phyloP scores from a whole-genome alignment of 2,329 filamentous ascomycete species.

The Capronia epimyces region DNA sequence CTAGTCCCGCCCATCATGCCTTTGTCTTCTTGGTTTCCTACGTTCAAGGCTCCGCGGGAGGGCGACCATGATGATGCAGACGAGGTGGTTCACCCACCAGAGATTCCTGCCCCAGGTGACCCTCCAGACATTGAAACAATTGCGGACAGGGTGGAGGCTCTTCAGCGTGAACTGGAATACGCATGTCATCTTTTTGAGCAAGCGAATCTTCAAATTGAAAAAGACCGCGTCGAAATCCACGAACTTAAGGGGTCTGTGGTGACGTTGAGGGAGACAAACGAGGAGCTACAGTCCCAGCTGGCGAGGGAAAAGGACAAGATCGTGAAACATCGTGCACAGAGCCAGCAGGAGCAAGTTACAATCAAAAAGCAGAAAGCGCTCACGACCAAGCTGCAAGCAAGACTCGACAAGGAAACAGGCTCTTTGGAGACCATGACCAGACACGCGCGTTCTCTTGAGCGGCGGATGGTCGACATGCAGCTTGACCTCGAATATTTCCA shows the following conservation, averaged over 20 bases:
- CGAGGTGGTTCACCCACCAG: background rate
- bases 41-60: background rate
- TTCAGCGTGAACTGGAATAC: slow-evolving; percentile 11
- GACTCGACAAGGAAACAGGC: slow-evolving; percentile 12
- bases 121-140: slow-evolving; percentile 15
- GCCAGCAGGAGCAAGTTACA: background rate
- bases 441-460: slow-evolving; percentile 10
- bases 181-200: slow-evolving; percentile 18
- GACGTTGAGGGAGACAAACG: background rate
- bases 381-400: slow-evolving; percentile 6
- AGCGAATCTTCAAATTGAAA: slow-evolving; percentile 19
- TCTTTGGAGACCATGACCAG: slow-evolving; percentile 13
- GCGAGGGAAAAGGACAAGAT: slow-evolving; percentile 3
- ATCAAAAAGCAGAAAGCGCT: background rate
- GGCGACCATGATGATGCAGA: background rate
- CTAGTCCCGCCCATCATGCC: slow-evolving; percentile 3
- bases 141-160: slow-evolving; percentile 15
- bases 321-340: background rate
- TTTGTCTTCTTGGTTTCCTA: slow-evolving; percentile 2
- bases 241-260: slow-evolving; percentile 10
- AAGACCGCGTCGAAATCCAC: slow-evolving; percentile 12
- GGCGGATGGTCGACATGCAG: slow-evolving; percentile 12
- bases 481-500: slow-evolving; percentile 24
- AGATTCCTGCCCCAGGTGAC: background rate
- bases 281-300: slow-evolving; percentile 2